Base-by-base conservation (phyloP, 73 alveolate species). In the Paraurostyla sp. region DNA sequence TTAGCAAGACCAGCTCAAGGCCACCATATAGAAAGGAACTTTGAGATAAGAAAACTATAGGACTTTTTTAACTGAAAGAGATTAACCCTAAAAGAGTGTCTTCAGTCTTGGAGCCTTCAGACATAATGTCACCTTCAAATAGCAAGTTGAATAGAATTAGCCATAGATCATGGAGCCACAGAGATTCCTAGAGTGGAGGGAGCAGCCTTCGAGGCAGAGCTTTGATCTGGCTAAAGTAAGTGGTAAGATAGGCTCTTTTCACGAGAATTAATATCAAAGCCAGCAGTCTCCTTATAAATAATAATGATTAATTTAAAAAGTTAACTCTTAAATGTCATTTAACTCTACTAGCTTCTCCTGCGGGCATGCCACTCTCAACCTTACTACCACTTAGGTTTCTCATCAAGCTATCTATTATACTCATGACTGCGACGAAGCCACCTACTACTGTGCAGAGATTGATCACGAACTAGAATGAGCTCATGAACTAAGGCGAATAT, bases 51-150 rank as follows among this genome's bases (percentile, higher is more conserved):
- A 92, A 58, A 62, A 32, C 82, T 75, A 92, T 22, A 75, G 97
- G 20, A 83, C 91, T 16, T 32, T 78, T 41, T 56, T 92, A 22
- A 76, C 75, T 40, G 97, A 92, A 20, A 88, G 46, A 43, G 78
- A 51, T 27, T 84, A 65, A 33, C 92, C 93, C 16, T 60, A 71
- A 42, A 78, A 87, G 48, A 40, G 85, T 56, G 83, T 89, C 13
- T 93, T 83, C 36, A 75, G 92, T 78, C 3, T 65, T 58, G 95
- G 95, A 18, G 83, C 81, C 41, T 90, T 83, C 56, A 93, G 97
- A 65, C 97, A 93, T 43, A 93, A 93, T 46, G 97, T 93, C 0
- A 48, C 50, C 11, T 30, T 90, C 23, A 63, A 58, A 43, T 92
- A 93, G 29, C 41, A 54, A 23, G 93, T 94, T 0, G 83, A 76